Conservation (phyloP, 176 grass and related monocot species). For the Pontederia crassipes region DNA sequence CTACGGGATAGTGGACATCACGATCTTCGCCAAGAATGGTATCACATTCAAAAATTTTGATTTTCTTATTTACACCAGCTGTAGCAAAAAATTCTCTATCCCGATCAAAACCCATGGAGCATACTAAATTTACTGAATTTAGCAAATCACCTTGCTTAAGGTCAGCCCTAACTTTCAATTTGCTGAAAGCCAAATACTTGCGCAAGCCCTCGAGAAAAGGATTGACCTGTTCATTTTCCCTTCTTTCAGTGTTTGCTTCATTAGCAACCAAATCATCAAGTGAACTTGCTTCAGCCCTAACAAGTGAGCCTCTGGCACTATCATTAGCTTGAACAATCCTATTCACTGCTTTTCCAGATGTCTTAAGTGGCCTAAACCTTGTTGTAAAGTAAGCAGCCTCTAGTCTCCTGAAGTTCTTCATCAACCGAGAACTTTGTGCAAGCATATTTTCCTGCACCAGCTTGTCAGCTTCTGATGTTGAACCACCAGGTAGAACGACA, state of each 20-base stretch:
- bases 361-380: slow-evolving; percentile 38
- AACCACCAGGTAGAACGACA: slow-evolving; percentile 27
- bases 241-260: slow-evolving; percentile 37
- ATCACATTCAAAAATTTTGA: slow-evolving; percentile 96
- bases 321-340: slow-evolving; percentile 20
- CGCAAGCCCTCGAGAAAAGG: slow-evolving; percentile 87
- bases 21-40: slow-evolving; percentile 81
- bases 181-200: slow-evolving; percentile 85
- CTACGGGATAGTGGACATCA: slow-evolving; percentile 94
- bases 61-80: slow-evolving; percentile 98
- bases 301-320: slow-evolving; percentile 37
- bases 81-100: slow-evolving; percentile 92
- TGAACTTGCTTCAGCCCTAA: slow-evolving; percentile 58
- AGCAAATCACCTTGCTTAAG: slow-evolving; percentile 82
- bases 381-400: slow-evolving; percentile 84
- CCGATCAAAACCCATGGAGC: slow-evolving; percentile 85
- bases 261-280: slow-evolving; percentile 58
- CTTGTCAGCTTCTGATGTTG: slow-evolving; percentile 32
- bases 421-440: slow-evolving; percentile 81
- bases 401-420: slow-evolving; percentile 97
- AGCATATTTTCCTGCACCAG: slow-evolving; percentile 53
- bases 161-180: slow-evolving; percentile 68
- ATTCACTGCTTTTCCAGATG: slow-evolving; percentile 34
- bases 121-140: slow-evolving; percentile 90
- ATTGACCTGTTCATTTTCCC: slow-evolving; percentile 58